Evolutionary conservation across 345 rosid genomes (phyloP), one percentile per base, ranked within the genome.

Genomic region (Aegle marmelos): DNA sequence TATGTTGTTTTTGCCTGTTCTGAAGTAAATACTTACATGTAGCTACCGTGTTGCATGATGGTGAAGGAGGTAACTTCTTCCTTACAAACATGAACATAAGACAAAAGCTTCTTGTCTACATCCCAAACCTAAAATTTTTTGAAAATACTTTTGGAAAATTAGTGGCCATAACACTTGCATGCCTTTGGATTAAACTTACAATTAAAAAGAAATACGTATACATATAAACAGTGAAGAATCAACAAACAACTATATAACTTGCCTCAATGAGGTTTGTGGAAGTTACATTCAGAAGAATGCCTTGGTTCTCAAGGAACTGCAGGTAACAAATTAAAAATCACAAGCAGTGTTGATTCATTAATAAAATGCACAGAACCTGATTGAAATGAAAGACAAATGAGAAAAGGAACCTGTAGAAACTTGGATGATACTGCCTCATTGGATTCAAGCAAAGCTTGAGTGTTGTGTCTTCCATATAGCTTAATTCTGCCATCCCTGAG

Each of bases 401-500:
- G 57, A 68, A 59, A 81, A 74, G 59, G 73, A 45, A 95, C 98
- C 98, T 93, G 90, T 64, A 92, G 72, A 81, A 89, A 87, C 86
- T 83, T 93, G 96, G 92, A 89, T 76, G 91, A 79, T 7, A 85
- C 88, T 31, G 79, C 79, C 76, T 92, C 95, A 41, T 82, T 88
- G 21, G 96, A 93, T 45, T 84, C 88, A 67, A 93, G 92, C 72
- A 91, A 69, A 79, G 82, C 81, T 79, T 95, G 98, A 78, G 93
- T 78, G 78, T 90, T 90, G 76, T 89, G 90, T 82, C 82, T 88
- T 71, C 99, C 99, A 79, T 86, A 89, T 70, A 93, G 77, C 77
- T 92, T 95, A 80, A 95, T 89, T 83, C 92, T 86, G 66, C 98
- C 99, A 85, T 95, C 91, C 82, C 99, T 95, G 76, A 45, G 14